phyloP scores from a whole-genome alignment of 1,139 yeast genomes.

The Zygosaccharomyces sapae region DNA sequence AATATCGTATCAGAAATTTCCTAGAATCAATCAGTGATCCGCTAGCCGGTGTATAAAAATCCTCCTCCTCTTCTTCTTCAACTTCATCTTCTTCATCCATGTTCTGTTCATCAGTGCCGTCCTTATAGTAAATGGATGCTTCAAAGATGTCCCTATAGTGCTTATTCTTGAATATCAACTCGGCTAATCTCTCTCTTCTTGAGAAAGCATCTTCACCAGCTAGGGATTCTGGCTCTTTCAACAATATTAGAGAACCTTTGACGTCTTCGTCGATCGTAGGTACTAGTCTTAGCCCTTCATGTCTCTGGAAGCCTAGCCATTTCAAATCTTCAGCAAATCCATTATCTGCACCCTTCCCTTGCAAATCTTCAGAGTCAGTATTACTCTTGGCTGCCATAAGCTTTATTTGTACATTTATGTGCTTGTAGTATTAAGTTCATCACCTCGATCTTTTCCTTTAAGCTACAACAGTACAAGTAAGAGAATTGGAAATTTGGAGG shows the following conservation, averaged over 20 bases:
- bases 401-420: not conserved
- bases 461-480: not conserved
- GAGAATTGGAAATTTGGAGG: not conserved
- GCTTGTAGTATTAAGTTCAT: not conserved
- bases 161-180: conserved; percentile 36
- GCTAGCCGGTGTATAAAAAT: conserved; percentile 79
- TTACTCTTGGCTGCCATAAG: conserved; percentile 2
- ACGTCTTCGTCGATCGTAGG: conserved; percentile 71
- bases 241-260: conserved; percentile 42
- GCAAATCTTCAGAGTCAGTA: conserved; percentile 16
- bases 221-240: conserved; percentile 55
- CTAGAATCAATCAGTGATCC: conserved; percentile 53
- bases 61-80: conserved; percentile 46
- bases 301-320: conserved; percentile 28
- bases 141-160: conserved; percentile 23
- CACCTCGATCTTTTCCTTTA: not conserved
- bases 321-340: conserved; percentile 27
- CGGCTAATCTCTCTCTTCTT: conserved; percentile 55
- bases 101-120: conserved; percentile 10
- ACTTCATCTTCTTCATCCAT: conserved; percentile 28
- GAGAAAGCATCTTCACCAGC: conserved; percentile 60
- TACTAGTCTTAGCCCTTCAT: conserved; percentile 36
- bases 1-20: conserved; percentile 45
- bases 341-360: conserved; percentile 23
- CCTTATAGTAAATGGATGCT: conserved; percentile 26